A percentile compares a stretch with the other conserved stretches of the same genome.
These are phyloP conservation scores for Hymenotorrendiella dingleyae DNA, from an alignment of 2,329 filamentous ascomycete genomes.

Conservation along the genomic window DNA sequence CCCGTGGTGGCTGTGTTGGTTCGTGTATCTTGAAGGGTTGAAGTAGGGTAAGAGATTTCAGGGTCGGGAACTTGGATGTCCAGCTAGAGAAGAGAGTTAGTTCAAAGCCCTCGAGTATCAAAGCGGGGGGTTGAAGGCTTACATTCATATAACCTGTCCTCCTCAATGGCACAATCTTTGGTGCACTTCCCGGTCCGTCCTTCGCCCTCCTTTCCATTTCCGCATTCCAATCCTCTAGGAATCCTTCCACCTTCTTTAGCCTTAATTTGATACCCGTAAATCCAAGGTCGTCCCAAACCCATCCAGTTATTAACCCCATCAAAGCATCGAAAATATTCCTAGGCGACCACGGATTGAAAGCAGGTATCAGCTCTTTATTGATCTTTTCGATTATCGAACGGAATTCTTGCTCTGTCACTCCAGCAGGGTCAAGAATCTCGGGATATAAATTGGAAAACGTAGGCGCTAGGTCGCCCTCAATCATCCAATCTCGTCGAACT, in stretches of 20 bases:
- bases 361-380: conserved; percentile 69
- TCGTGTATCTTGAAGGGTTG: conserved; percentile 7
- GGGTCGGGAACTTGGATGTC: conserved; percentile 79
- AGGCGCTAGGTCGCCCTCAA: conserved; percentile 82
- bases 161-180: conserved; percentile 71
- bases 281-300: conserved; percentile 90
- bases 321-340: conserved; percentile 75
- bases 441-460: conserved; percentile 95
- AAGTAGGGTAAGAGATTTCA: conserved; percentile 47
- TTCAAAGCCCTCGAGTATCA: neutral
- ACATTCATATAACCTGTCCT: conserved; percentile 84
- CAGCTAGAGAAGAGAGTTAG: conserved; percentile 44
- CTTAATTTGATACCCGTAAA: conserved; percentile 68
- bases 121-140: conserved; percentile 29
- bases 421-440: conserved; percentile 82
- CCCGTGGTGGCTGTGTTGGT: conserved; percentile 14
- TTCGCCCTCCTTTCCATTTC: conserved; percentile 55
- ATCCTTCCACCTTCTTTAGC: conserved; percentile 65
- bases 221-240: conserved; percentile 82
- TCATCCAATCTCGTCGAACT: conserved; percentile 85
- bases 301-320: conserved; percentile 78
- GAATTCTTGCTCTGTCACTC: conserved; percentile 82
- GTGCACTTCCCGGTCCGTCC: conserved; percentile 47
- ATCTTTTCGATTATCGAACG: conserved; percentile 73
- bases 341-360: conserved; percentile 71